Percentiles rank a stretch among this genome's conserved stretches.
Conservation (phyloP, 768 basidiomycete genomes). For the Lentinula raphanica region DNA sequence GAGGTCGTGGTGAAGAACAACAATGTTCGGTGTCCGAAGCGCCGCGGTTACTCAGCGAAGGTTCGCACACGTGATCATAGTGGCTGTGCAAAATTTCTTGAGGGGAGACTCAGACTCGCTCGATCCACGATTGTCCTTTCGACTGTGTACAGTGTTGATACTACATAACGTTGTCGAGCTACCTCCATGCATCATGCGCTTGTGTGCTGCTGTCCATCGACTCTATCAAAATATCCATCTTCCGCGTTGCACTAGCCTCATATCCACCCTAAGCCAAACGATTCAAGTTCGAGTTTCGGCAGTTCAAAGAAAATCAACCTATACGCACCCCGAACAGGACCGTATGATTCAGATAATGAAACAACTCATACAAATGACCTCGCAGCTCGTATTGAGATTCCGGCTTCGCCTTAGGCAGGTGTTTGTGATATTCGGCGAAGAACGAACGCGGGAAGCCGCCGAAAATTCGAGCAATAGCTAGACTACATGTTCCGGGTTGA, state of each 20-base stretch:
- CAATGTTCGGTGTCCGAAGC: not conserved
- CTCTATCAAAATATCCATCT: constrained; percentile 28
- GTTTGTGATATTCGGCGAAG: constrained; percentile 58
- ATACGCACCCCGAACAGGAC: constrained; percentile 77
- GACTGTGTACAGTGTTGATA: too few species aligned
- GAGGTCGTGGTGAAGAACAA: not conserved
- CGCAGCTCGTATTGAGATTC: constrained; percentile 59
- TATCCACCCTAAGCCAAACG: constrained; percentile 40
- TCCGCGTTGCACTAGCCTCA: constrained; percentile 46
- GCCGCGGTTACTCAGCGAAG: not conserved
- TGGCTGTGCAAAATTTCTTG: not conserved
- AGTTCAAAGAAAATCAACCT: constrained; percentile 22
- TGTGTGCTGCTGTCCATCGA: not conserved
- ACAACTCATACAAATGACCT: constrained; percentile 68
- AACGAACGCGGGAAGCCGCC: constrained; percentile 67
- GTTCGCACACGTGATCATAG: not conserved
- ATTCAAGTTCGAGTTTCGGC: not conserved
- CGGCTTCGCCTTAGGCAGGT: constrained; percentile 61
- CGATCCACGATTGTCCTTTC: too few species aligned
- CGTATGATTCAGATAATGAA: constrained; percentile 81
- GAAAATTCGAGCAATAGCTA: constrained; percentile 76
- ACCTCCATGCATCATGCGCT: too few species aligned
- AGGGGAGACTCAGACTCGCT: too few species aligned
- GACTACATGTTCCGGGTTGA: constrained; percentile 34
- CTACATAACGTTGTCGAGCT: too few species aligned